Base-by-base conservation (phyloP, 2,329 filamentous ascomycete genomes). In the Clonostachys rhizophaga region DNA sequence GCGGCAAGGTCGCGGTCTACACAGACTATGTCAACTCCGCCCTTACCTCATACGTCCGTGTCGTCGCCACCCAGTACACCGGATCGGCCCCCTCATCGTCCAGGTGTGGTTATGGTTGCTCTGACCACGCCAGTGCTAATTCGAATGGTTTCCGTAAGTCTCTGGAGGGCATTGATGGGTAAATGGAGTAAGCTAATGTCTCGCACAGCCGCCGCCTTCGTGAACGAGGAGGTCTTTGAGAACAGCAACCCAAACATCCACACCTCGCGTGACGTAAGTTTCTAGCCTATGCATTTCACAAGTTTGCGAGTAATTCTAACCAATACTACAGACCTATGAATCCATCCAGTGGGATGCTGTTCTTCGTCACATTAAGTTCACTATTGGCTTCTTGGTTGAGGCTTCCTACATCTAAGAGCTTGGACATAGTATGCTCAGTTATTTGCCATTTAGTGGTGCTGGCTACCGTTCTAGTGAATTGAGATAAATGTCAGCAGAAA, bases 71-170 rank as follows among this genome's bases (percentile, higher is more conserved):
- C 14, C 57, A 60, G 47, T 65, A 61, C 44, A 60, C 58, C 17
- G 65, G 65, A 20, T 47, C 56, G 18, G 49, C 53, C 16, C 61
- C 64, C 4, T 62, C 58, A 5, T 59, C 49, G 17, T 67, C 68
- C 40, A 45, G 36, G 8, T 75, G 71, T 48, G 71, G 69, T 6
- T 75, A 75, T 47, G 70, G 59, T 4, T 75, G 71, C 59, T 71
- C 67, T 12, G 71, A 75, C 50, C 71, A 75, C 47, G 61, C 55
- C 34, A 57, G 54, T 13, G 63, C 57, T 16, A 50, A 53, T 17
- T 58, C 63, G 14, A 65, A 69, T 39, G 67, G 66, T 3, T 70
- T 69, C 56, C 67, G 64, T 68, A 41, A 17, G 47, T 45, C 42
- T 5, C 30, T 30, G 1, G 24, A 10, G 24, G 10, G 24, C 5